These are phyloP conservation scores for Pyrus pyrifolia DNA, from an alignment of 306 rosid genomes.

Conservation along the genomic window DNA sequence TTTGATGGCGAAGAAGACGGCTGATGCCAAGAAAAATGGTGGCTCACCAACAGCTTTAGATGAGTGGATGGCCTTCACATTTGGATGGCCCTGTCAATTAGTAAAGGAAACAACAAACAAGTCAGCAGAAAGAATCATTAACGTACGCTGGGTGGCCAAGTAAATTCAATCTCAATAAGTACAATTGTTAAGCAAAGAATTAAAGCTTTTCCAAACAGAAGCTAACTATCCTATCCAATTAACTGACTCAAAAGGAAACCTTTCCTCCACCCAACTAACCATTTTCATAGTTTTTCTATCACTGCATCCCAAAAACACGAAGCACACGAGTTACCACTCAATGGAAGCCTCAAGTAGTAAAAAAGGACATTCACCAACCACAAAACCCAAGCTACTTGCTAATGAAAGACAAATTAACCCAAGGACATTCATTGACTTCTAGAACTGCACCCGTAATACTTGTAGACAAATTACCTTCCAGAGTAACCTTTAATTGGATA, in stretches of 20 bases:
- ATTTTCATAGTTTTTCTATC: too few species aligned
- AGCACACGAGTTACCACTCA: not conserved
- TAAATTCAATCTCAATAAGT: not conserved
- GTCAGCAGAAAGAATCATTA: not conserved
- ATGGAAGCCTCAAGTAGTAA: not conserved
- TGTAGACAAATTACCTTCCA: not conserved
- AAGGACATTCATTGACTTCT: not conserved
- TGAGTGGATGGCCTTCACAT: slow-evolving; percentile 85
- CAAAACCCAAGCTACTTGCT: not conserved
- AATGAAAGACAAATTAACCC: not conserved
- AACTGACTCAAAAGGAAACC: not conserved
- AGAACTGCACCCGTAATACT: not conserved
- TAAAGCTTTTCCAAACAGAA: not conserved
- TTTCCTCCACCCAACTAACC: not conserved
- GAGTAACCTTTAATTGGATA: not conserved
- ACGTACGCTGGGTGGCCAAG: not conserved
- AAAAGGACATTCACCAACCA: not conserved
- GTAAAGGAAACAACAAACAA: not conserved
- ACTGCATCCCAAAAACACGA: too few species aligned
- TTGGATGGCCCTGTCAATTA: slow-evolving; percentile 76
- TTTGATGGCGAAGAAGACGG: slow-evolving; percentile 75
- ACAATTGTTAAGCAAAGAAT: not conserved
- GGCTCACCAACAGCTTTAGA: slow-evolving; percentile 98
- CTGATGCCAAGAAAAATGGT: slow-evolving; percentile 88
- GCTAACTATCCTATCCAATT: not conserved